Evolutionary conservation across 495 filamentous ascomycete genomes (phyloP), one percentile per base, ranked within the genome.

Genomic region (Penicillium salamii): DNA sequence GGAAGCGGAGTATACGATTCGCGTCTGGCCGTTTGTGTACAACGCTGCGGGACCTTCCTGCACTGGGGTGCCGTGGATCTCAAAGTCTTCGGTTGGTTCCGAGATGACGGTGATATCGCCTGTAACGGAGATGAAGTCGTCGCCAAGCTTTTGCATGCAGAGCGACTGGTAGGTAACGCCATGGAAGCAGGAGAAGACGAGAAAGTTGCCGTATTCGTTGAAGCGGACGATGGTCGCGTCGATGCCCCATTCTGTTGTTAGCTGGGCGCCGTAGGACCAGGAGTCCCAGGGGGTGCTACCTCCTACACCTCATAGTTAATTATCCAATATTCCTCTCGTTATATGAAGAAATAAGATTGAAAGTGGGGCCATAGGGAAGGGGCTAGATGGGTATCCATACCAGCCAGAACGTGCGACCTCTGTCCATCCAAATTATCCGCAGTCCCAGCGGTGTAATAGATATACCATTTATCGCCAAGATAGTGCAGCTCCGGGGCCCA

Each of bases 401-500:
- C 52, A n/a, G 40, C 26, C 1, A 55, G 42, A 37, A 56, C 48
- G 19, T 54, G 55, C n/a, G 51, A 19, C 26, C 52, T 46, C 35
- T 54, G 51, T 1, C 51, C 51, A 32, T 59, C 51, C 7, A 51
- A 46, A 37, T 54, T 28, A 26, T 36, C 1, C 28, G 31, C 5
- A 50, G 18, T 4, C 61, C 68, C 7, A 26, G 66, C 52, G 2
- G 52, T 69, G 38, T 69, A 72, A 55, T 66, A 68, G 12, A 80
- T 67, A 57, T 77, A 78, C 75, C 76, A 79, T 18, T 57, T 63
- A 7, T 50, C 65, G 41, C 74, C 63, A 29, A 81, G 68, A 42
- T 70, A 68, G 48, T 80, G 76, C 3, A 76, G 61, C 58, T 80
- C 79, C 2, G 78, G 79, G 0, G 78, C 78, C 79, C 78, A 83